These are phyloP conservation scores for Vanrija sp. DNA, from an alignment of 1,284 basidiomycete species.

Conservation along the genomic window DNA sequence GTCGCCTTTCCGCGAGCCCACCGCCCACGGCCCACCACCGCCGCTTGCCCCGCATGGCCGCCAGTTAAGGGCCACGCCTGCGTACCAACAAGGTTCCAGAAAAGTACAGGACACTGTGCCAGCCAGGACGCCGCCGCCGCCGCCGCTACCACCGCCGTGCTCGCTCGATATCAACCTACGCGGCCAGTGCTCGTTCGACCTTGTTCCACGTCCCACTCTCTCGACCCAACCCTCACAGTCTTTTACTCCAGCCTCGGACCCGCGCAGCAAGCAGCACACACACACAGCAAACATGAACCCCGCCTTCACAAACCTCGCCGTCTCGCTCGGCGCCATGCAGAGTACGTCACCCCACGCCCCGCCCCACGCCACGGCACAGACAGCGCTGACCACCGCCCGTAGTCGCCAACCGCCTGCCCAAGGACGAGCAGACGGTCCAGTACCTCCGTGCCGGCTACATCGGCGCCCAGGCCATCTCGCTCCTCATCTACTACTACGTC, in stretches of 20 bases:
- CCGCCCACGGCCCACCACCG: too few species aligned
- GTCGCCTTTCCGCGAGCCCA: too few species aligned
- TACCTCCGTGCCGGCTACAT: conserved; percentile 18
- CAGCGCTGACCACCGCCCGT: not conserved
- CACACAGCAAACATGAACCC: conserved; percentile 32
- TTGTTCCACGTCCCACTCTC: conserved; percentile 5
- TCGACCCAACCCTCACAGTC: not conserved
- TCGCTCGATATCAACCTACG: conserved; percentile 1
- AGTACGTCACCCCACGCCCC: conserved; percentile 51
- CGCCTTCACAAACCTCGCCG: conserved; percentile 63
- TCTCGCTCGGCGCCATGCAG: conserved; percentile 89
- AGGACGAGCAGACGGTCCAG: conserved; percentile 15
- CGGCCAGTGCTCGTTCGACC: not conserved
- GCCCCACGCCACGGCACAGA: not conserved
- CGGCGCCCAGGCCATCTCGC: conserved; percentile 13
- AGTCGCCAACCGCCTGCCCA: conserved; percentile 20
- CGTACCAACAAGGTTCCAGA: not conserved
- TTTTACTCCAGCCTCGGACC: conserved; percentile 2
- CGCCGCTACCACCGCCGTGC: not conserved
- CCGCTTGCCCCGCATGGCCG: too few species aligned
- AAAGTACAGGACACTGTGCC: not conserved
- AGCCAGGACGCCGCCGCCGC: not conserved
- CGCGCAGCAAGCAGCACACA: conserved; percentile 1
- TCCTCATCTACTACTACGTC: conserved; percentile 19
- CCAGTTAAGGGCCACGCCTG: too few species aligned